These are phyloP conservation scores for Dichotomocladium elegans DNA, from an alignment of 371 early-diverging fungal genomes.

Conservation along the genomic window DNA sequence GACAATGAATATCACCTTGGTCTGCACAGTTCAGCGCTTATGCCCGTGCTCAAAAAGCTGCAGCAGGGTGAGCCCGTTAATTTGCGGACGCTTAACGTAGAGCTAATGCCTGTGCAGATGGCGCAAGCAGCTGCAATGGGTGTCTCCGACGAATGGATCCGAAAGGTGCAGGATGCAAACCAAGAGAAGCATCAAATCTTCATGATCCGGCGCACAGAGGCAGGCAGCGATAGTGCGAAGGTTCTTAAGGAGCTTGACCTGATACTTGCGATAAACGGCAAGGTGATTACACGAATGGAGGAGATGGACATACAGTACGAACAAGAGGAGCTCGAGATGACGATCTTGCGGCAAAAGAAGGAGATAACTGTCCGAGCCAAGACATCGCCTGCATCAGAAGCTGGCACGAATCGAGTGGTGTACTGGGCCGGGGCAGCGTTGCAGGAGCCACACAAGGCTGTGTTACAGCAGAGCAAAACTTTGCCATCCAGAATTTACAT, in stretches of 20 bases:
- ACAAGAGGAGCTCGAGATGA: slow-evolving; percentile 54
- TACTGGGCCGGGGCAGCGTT: slow-evolving; percentile 73
- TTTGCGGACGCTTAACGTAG: slow-evolving; percentile 66
- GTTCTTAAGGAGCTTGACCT: slow-evolving; percentile 74
- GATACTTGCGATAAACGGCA: slow-evolving; percentile 68
- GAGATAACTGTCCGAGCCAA: slow-evolving; percentile 61
- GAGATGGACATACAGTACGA: slow-evolving; percentile 67
- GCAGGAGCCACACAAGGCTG: slow-evolving; percentile 84
- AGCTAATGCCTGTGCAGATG: slow-evolving; percentile 72
- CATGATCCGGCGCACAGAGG: slow-evolving; percentile 68
- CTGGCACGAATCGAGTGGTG: slow-evolving; percentile 62
- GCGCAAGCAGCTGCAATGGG: slow-evolving; percentile 81
- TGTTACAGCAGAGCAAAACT: slow-evolving; percentile 70
- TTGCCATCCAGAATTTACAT: slow-evolving; percentile 76
- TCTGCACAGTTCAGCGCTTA: slow-evolving; percentile 55
- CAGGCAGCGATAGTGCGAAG: slow-evolving; percentile 58
- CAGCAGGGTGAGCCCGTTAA: slow-evolving; percentile 35
- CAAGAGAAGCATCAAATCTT: slow-evolving; percentile 69
- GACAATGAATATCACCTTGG: slow-evolving; percentile 82
- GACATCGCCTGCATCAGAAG: slow-evolving; percentile 63
- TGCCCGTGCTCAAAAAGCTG: slow-evolving; percentile 50
- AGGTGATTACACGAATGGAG: slow-evolving; percentile 63
- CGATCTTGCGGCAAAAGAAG: slow-evolving; percentile 62
- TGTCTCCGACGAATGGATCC: slow-evolving; percentile 69
- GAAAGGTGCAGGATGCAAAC: slow-evolving; percentile 68